Evolutionary conservation across 2,329 filamentous ascomycete genomes (phyloP), one percentile per base, ranked within the genome.

Genomic region (Fusarium compactum): DNA sequence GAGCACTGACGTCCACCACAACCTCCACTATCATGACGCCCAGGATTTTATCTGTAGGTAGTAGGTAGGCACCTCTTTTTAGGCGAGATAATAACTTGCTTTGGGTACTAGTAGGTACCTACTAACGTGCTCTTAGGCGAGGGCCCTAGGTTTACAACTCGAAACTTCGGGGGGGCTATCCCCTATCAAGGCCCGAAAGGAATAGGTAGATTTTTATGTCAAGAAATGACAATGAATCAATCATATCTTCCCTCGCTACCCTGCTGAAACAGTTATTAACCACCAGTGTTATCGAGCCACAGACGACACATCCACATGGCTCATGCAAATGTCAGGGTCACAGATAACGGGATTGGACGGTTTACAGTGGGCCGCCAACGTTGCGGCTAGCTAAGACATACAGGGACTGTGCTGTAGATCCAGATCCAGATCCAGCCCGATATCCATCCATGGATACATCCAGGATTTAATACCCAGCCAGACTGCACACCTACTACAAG

Each of bases 311-410:
- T 54, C 61, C 62, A 64, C 62, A 64, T 65, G 58, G 58, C 67
- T 56, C 53, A 67, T 68, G 63, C 46, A 64, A 65, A 70, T 64
- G 67, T 55, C 58, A 70, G 67, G 67, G 63, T 45, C 54, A 27
- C 27, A 64, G 51, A 44, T 29, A 56, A 52, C 30, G n/a, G 67
- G 65, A 68, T 68, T 68, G 64, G 64, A 22, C 44, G 8, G 40
- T 44, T 29, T 48, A 32, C 27, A 65, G 58, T 65, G 67, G 67
- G 25, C 3, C 48, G 44, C 46, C 20, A 18, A 38, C 27, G 54
- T 24, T 18, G 52, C 25, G 47, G 45, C 62, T 34, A 63, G 41
- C 67, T 41, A 67, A 65, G 61, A 53, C 47, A 54, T 44, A 41
- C 51, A 65, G 10, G 50, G 50, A 43, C 25, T 25, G n/a, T 29